Evolutionary conservation across 768 basidiomycete genomes (phyloP).

Genomic region (Amanita pseudoporphyria): DNA sequence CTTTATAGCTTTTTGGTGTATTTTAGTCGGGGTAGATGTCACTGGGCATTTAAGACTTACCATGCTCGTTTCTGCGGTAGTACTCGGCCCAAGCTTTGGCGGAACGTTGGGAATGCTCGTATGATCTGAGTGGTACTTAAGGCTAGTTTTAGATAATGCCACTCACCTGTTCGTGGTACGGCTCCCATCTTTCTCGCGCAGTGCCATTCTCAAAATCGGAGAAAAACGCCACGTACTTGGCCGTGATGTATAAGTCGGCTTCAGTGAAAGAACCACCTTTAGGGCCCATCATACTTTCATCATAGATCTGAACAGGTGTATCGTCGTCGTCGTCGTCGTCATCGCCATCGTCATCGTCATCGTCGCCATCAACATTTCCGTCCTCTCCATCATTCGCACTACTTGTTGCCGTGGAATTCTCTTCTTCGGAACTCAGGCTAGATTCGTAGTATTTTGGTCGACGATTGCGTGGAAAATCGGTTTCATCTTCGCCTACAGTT

Average conservation of each 20-base stretch:
- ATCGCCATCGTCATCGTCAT: slow-evolving; percentile 28
- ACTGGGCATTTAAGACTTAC: slow-evolving; percentile 24
- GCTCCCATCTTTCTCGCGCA: slow-evolving; percentile 42
- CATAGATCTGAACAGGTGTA: slow-evolving; percentile 19
- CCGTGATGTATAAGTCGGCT: slow-evolving; percentile 55
- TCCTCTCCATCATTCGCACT: slow-evolving; percentile 18
- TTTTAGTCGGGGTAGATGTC: background rate
- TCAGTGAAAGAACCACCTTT: slow-evolving; percentile 39
- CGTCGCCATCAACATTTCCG: slow-evolving; percentile 21
- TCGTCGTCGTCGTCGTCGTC: slow-evolving; percentile 26
- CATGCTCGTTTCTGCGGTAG: slow-evolving; percentile 39
- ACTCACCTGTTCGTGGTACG: slow-evolving; percentile 42
- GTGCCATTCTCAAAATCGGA: slow-evolving; percentile 34
- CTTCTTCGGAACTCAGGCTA: slow-evolving; percentile 14
- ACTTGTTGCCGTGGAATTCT: slow-evolving; percentile 12
- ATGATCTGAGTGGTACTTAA: background rate
- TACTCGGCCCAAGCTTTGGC: slow-evolving; percentile 54
- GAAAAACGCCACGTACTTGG: slow-evolving; percentile 45
- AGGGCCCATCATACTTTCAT: slow-evolving; percentile 44
- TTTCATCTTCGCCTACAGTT: slow-evolving; percentile 12
- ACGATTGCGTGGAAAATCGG: slow-evolving; percentile 12
- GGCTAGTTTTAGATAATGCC: background rate
- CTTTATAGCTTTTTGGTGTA: slow-evolving; percentile 19
- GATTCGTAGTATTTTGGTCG: slow-evolving; percentile 16
- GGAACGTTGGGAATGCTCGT: slow-evolving; percentile 44